Conservation (phyloP, 257 asterid genomes). For the Petunia axillaris region DNA sequence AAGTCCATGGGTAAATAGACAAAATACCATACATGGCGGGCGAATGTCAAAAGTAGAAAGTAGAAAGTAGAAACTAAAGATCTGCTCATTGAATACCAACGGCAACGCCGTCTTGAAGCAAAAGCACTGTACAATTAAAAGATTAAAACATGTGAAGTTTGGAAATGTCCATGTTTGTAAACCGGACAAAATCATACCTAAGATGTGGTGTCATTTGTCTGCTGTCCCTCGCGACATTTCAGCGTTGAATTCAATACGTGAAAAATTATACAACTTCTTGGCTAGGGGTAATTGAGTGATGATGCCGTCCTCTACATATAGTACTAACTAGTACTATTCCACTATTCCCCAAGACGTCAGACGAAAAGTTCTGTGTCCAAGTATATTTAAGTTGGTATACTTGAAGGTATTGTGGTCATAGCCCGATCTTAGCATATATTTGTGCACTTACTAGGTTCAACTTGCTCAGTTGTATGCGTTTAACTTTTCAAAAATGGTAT, state of each 20-base stretch:
- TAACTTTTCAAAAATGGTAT: no score
- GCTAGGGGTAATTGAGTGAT: neutral
- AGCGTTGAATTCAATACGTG: slow-evolving; percentile 22
- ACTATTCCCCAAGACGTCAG: neutral
- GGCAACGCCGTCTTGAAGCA: neutral
- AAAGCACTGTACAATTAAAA: neutral
- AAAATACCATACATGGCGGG: neutral
- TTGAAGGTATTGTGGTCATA: no score
- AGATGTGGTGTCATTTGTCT: slow-evolving; percentile 35
- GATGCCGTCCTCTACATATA: neutral
- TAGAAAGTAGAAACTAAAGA: neutral
- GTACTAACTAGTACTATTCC: no score
- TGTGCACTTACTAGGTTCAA: no score
- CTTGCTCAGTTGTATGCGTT: no score
- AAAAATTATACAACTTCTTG: neutral
- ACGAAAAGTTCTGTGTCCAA: no score
- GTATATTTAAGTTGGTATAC: no score
- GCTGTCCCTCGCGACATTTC: neutral
- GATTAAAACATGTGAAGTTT: slow-evolving; percentile 37
- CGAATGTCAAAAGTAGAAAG: neutral
- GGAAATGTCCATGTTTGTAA: slow-evolving; percentile 9
- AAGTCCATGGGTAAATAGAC: neutral
- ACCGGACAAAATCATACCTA: slow-evolving; percentile 38
- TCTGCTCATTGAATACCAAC: neutral
- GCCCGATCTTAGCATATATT: no score